Percentiles rank a stretch among this genome's conserved stretches.
These are phyloP conservation scores for Pyrenula massariospora DNA, from an alignment of 495 filamentous ascomycete genomes.

Conservation along the genomic window DNA sequence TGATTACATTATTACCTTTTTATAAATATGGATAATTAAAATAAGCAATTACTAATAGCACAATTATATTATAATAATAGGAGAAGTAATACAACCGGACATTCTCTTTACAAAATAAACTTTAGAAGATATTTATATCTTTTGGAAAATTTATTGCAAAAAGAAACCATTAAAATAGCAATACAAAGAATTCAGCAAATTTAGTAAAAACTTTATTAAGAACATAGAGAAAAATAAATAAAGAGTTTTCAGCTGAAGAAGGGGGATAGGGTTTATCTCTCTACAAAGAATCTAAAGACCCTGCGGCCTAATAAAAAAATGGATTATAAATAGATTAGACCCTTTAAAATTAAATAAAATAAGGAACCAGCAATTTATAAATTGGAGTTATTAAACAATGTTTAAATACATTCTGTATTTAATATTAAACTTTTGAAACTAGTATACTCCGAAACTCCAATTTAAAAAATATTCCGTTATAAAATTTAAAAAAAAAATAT, in stretches of 20 bases:
- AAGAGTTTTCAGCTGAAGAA: not conserved
- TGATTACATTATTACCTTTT: too few species aligned
- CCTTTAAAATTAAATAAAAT: not conserved
- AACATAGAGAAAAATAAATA: not conserved
- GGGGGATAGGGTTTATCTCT: not conserved
- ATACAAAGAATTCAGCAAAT: not conserved
- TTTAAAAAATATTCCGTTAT: not conserved
- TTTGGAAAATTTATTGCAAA: not conserved
- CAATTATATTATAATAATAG: not conserved
- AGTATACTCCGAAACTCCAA: not conserved
- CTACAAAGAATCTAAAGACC: not conserved
- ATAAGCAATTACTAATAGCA: not conserved
- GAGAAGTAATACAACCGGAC: not conserved
- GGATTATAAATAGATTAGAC: not conserved
- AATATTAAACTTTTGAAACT: not conserved
- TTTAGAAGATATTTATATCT: not conserved
- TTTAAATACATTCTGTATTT: not conserved
- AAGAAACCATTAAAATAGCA: not conserved
- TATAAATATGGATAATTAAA: too few species aligned
- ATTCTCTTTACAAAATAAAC: not conserved
- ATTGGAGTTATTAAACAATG: not conserved
- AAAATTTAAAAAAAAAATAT: not conserved
- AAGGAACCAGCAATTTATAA: not conserved
- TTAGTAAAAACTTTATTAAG: not conserved
- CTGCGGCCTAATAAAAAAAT: not conserved